Percentiles rank a stretch among this genome's conserved stretches.
Evolutionary conservation across 306 rosid genomes (phyloP).

Genomic region (Quillaja saponaria): DNA sequence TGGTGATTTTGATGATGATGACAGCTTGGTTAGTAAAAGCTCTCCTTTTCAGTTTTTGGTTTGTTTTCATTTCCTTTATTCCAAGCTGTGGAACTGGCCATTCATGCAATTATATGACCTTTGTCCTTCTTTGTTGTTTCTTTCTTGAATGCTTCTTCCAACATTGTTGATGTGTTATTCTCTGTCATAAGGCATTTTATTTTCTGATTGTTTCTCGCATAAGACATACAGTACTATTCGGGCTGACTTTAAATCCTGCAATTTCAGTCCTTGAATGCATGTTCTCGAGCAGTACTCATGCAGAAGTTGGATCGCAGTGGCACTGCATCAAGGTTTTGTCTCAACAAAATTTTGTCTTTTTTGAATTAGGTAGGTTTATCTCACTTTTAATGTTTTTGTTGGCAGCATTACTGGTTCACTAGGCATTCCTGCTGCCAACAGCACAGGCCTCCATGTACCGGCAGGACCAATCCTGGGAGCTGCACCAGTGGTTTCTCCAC

Average conservation of each 20-base stretch:
- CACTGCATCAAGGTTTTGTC: conserved; percentile 58
- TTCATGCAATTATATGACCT: no score
- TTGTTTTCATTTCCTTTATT: no score
- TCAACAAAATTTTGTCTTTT: conserved; percentile 24
- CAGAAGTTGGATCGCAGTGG: conserved; percentile 96
- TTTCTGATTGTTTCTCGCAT: no score
- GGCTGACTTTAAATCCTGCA: conserved; percentile 28
- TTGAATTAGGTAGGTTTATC: conserved; percentile 24
- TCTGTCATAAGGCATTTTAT: no score
- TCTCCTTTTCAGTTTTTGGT: no score
- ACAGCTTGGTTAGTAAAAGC: conserved; percentile 69
- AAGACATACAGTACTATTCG: no score
- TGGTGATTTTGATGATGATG: conserved; percentile 92
- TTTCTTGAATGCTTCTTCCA: no score
- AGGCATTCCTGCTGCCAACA: conserved; percentile 52
- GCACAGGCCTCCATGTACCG: conserved; percentile 49
- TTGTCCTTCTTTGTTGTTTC: no score
- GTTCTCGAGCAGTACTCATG: conserved; percentile 90
- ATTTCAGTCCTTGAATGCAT: conserved; percentile 79
- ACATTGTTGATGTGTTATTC: no score
- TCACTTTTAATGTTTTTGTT: conserved; percentile 32
- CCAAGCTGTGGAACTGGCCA: no score
- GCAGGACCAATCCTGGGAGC: conserved; percentile 46
- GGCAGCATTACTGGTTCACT: conserved; percentile 65
- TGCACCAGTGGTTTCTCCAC: conserved; percentile 39